Base-by-base conservation (phyloP, 2,329 filamentous ascomycete species). In the Fusarium multiceps region DNA sequence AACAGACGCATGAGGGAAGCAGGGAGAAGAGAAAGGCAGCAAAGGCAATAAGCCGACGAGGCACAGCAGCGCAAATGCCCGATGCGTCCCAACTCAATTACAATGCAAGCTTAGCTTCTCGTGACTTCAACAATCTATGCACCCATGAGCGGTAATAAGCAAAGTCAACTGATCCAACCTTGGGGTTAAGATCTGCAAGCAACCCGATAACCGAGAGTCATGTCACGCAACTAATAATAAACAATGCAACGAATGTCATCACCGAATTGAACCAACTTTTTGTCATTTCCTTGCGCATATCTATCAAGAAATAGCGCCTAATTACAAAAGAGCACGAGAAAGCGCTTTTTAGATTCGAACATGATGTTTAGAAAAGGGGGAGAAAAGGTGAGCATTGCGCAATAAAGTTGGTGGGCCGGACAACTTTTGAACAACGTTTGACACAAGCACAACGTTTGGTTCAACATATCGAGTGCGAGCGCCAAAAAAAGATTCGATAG, bases 281-380 rank as follows among this genome's bases (percentile, higher is more conserved):
- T 70, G 48, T 69, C 51, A 61, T 70, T 72, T 42, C 59, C 51
- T 63, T 74, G 59, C 71, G 59, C 51, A 63, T 68, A 62, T 69
- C 72, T 53, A 47, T 32, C 64, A 66, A 62, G 57, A 71, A 57
- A 60, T 47, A 64, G 67, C 73, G 72, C 68, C 68, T 73, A 72
- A 75, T 73, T 75, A 75, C 71, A 75, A 73, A 69, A 75, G 49
- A 75, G 64, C 72, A 71, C 69, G 45, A 55, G 28, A 68, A 55
- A 68, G 71, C 73, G 72, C 71, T 65, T 75, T 68, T 75, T 69
- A 75, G 69, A 74, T 75, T 74, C 57, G 59, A 65, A 46, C 57
- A 68, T 50, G 48, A 23, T 57, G 40, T 59, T 70, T 49, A 50
- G 57, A 46, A 66, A 40, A 37, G 25, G 45, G 37, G 43, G 45